Evolutionary conservation across 2,329 filamentous ascomycete species (phyloP), one percentile per base, ranked within the genome.

Genomic region (Neofusicoccum kwambonambiense): DNA sequence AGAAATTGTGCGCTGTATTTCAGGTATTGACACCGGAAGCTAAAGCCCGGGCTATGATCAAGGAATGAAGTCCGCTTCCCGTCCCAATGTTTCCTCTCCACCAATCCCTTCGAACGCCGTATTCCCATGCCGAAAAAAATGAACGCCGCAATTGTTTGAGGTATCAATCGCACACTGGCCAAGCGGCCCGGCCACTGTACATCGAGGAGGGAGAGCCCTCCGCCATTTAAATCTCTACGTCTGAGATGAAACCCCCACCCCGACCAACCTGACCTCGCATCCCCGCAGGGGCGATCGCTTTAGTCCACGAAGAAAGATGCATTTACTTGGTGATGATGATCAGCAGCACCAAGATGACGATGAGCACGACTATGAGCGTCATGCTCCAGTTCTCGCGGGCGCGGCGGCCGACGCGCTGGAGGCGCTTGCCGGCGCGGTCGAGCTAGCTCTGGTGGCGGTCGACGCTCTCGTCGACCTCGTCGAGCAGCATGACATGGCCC

Each of bases 321-420:
- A 6, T 37, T 64, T 78, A 93, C 79, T 95, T 95, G 78, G 93
- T 75, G 51, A 96, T 86, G 27, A 90, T 86, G 79, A 97, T 96
- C 72, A 97, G 77, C 71, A 97, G 79, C 4, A 97, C 84, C 71
- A 97, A 78, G 11, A 97, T 84, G 58, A 96, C 85, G 70, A 97
- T 95, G 74, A 97, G 80, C 13, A 85, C 79, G 17, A 89, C 85
- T 69, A 97, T 87, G 65, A 96, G 91, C 34, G 89, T 89, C 88
- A 95, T 88, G 79, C 94, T 93, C 86, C 90, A 92, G 77, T 94
- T 95, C 74, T 96, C 92, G 71, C 87, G 87, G 2, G 92, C 92
- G 68, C 88, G 89, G 69, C 88, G 81, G 11, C 90, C 86, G 66
- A 98, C 87, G 69, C 84, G 85, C 45, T 89, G 89, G 67, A 99